Conservation (phyloP, 2,329 filamentous ascomycete species). For the Aspergillus tamarii region DNA sequence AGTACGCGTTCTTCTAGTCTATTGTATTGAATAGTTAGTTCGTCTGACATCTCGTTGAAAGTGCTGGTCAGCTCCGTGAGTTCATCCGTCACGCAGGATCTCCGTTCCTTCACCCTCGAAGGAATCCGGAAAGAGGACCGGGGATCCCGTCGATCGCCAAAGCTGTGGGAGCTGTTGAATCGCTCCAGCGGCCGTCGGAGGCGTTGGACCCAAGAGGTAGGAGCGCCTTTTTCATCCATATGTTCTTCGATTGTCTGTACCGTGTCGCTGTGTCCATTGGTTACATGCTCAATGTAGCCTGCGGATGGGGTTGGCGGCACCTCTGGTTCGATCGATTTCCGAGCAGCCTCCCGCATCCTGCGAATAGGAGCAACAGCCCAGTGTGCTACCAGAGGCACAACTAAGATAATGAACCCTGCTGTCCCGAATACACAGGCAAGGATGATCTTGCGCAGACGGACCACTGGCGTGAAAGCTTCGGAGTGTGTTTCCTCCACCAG, state of each 20-base stretch:
- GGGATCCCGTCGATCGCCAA: not conserved
- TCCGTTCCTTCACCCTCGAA: slow-evolving; percentile 74
- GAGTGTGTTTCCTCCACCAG: slow-evolving; percentile 73
- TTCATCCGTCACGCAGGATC: slow-evolving; percentile 80
- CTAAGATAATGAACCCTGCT: slow-evolving; percentile 69
- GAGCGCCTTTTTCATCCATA: slow-evolving; percentile 20
- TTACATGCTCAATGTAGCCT: not conserved
- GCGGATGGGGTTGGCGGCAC: not conserved
- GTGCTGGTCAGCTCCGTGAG: slow-evolving; percentile 79
- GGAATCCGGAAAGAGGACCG: slow-evolving; percentile 78
- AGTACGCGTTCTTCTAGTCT: slow-evolving; percentile 82
- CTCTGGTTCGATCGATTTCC: slow-evolving; percentile 67
- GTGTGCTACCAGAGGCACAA: slow-evolving; percentile 79
- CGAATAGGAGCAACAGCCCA: slow-evolving; percentile 79
- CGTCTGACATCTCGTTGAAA: slow-evolving; percentile 94
- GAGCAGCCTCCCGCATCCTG: slow-evolving; percentile 73
- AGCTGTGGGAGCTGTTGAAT: slow-evolving; percentile 15
- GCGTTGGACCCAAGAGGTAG: slow-evolving; percentile 18
- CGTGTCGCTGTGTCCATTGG: not conserved
- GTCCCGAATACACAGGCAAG: slow-evolving; percentile 85
- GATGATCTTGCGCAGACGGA: slow-evolving; percentile 75
- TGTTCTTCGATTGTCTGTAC: not conserved
- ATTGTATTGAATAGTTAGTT: slow-evolving; percentile 83
- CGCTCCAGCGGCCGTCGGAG: slow-evolving; percentile 16
- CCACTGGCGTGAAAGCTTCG: slow-evolving; percentile 78